Conservation (phyloP, 2,329 filamentous ascomycete genomes). For the Falciphora oryzae region DNA sequence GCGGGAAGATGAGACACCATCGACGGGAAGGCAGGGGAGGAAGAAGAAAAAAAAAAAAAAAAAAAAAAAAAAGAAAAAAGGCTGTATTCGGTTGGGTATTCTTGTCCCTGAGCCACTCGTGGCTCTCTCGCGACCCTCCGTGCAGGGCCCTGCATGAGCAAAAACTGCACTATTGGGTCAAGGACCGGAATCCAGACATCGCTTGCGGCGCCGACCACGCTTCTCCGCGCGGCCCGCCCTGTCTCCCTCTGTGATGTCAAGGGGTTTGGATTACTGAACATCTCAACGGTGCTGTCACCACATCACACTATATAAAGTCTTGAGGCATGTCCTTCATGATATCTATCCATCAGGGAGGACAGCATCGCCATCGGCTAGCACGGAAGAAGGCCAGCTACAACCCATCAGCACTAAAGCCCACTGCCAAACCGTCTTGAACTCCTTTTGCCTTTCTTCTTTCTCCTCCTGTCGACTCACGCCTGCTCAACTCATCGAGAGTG, state of each 20-base stretch:
- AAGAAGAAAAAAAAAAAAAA: background rate
- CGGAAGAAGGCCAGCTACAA: background rate
- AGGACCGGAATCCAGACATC: background rate
- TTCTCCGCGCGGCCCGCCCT: background rate
- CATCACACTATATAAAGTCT: background rate
- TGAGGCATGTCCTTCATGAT: background rate
- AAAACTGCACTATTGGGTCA: background rate
- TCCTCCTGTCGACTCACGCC: background rate
- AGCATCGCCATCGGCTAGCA: background rate
- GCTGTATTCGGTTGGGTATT: background rate
- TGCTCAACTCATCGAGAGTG: background rate
- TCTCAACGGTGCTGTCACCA: background rate
- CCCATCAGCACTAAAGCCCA: background rate
- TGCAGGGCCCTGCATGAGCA: background rate
- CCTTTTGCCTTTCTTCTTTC: background rate
- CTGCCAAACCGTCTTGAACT: background rate
- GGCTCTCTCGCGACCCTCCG: background rate
- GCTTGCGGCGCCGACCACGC: background rate
- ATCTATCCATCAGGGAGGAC: background rate
- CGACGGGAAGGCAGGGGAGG: background rate
- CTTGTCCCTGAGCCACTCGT: too few relatives aligned
- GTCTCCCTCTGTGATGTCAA: background rate
- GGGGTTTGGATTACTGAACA: background rate
- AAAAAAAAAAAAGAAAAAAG: background rate
- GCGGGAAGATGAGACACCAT: background rate